Evolutionary conservation across 495 filamentous ascomycete species (phyloP).

Genomic region (Aspergillus diversus): DNA sequence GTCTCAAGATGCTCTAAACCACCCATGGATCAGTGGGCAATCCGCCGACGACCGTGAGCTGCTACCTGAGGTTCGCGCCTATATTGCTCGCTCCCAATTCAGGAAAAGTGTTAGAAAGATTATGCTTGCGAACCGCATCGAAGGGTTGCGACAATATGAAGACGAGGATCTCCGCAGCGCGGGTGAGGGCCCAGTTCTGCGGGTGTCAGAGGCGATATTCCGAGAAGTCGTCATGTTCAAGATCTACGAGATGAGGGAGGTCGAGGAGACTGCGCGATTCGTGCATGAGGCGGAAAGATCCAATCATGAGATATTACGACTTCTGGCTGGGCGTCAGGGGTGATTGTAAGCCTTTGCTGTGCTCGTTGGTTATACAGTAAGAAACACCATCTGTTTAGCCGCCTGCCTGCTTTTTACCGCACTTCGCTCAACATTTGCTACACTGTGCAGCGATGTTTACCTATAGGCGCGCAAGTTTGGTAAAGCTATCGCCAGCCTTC

Average conservation of each 20-base stretch:
- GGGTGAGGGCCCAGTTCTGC: conserved; percentile 39
- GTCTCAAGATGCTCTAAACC: conserved; percentile 79
- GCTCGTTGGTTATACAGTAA: no score
- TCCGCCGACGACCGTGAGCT: conserved; percentile 93
- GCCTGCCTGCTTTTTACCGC: no score
- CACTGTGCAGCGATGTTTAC: no score
- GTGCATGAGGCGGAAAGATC: no score
- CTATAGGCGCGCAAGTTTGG: no score
- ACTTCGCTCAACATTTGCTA: no score
- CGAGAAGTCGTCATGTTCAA: conserved; percentile 96
- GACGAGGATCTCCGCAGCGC: conserved; percentile 75
- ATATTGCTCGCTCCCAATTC: conserved; percentile 87
- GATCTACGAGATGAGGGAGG: conserved; percentile 88
- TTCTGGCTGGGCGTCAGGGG: no score
- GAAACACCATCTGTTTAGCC: no score
- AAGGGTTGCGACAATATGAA: conserved; percentile 84
- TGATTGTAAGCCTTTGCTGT: no score
- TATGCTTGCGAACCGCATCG: conserved; percentile 96
- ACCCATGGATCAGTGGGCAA: conserved; percentile 89
- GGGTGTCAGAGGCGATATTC: conserved; percentile 76
- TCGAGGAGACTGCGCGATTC: no score
- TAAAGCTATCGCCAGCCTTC: no score
- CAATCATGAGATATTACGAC: no score
- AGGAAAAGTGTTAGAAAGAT: conserved; percentile 94
- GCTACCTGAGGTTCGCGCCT: conserved; percentile 94